Conservation (phyloP, 1,139 yeast species). For the Nakaseomyces glabratus region DNA sequence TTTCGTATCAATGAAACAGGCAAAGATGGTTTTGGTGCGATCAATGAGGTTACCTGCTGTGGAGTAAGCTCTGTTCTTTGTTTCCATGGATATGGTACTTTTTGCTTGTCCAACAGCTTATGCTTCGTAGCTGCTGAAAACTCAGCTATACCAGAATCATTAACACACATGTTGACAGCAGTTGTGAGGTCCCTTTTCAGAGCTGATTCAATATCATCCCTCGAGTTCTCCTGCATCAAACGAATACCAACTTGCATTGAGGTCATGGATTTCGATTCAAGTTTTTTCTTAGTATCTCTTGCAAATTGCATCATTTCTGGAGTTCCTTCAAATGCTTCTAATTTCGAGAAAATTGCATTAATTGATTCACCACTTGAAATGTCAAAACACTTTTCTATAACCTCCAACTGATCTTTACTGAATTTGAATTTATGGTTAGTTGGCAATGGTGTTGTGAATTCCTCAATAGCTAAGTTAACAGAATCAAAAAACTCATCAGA, state of each 20-base stretch:
- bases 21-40: constrained; percentile 24
- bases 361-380: constrained; percentile 41
- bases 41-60: constrained; percentile 26
- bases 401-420: constrained; percentile 45
- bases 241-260: constrained; percentile 69
- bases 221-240: constrained; percentile 54
- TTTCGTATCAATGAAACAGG: constrained; percentile 21
- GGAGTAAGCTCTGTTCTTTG: constrained; percentile 21
- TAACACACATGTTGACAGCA: constrained; percentile 64
- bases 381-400: constrained; percentile 61
- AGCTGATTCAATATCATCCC: constrained; percentile 54
- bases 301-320: constrained; percentile 60
- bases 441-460: constrained; percentile 66
- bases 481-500: constrained; percentile 29
- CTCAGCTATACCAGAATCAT: constrained; percentile 57
- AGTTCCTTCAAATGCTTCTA: constrained; percentile 34
- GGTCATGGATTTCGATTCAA: constrained; percentile 56
- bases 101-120: constrained; percentile 57
- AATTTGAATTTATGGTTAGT: constrained; percentile 52
- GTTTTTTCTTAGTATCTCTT: constrained; percentile 43
- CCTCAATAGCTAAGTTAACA: constrained; percentile 67
- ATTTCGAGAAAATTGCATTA: constrained; percentile 51
- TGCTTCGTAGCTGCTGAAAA: constrained; percentile 41
- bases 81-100: constrained; percentile 37
- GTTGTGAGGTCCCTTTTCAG: constrained; percentile 65